Conservation (phyloP, 495 filamentous ascomycete species). For the Cenococcum geophilum region DNA sequence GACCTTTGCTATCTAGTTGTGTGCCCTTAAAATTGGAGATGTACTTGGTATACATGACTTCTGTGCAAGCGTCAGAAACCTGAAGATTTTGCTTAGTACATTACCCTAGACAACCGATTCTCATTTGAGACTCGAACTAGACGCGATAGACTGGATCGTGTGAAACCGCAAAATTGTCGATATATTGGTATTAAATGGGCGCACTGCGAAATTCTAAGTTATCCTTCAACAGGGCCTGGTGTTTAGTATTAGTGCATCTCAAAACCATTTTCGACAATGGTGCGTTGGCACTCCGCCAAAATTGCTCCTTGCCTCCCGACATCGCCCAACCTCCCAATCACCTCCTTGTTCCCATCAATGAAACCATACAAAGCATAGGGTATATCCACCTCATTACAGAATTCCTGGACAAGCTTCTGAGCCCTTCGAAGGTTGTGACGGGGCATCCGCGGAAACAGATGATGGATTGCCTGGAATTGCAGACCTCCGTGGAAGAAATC, state of each 20-base stretch:
- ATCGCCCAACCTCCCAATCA: slow-evolving; percentile 77
- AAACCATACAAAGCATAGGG: slow-evolving; percentile 95
- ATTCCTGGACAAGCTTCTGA: slow-evolving; percentile 78
- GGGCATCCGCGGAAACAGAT: slow-evolving; percentile 90
- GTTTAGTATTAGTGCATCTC: slow-evolving; percentile 14
- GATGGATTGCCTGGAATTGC: slow-evolving; percentile 95
- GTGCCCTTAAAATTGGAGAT: not conserved
- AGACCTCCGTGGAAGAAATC: slow-evolving; percentile 95
- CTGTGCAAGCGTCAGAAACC: too few relatives aligned
- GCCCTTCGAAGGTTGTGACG: slow-evolving; percentile 82
- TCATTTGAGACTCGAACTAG: too few relatives aligned
- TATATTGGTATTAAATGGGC: too few relatives aligned
- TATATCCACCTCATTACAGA: slow-evolving; percentile 85
- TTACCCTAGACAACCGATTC: too few relatives aligned
- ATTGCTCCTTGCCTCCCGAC: slow-evolving; percentile 83
- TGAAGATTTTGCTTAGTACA: too few relatives aligned
- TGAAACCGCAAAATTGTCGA: too few relatives aligned
- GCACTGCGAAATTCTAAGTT: too few relatives aligned
- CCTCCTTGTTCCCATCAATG: slow-evolving; percentile 82
- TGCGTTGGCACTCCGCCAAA: slow-evolving; percentile 75
- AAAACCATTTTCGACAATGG: slow-evolving; percentile 22
- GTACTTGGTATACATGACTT: not conserved
- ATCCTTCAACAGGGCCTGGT: too few relatives aligned
- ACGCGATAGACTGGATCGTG: too few relatives aligned
- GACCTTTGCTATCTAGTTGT: not conserved